These are phyloP conservation scores for Rhinocladiella similis DNA, from an alignment of 2,329 filamentous ascomycete species.

Conservation along the genomic window DNA sequence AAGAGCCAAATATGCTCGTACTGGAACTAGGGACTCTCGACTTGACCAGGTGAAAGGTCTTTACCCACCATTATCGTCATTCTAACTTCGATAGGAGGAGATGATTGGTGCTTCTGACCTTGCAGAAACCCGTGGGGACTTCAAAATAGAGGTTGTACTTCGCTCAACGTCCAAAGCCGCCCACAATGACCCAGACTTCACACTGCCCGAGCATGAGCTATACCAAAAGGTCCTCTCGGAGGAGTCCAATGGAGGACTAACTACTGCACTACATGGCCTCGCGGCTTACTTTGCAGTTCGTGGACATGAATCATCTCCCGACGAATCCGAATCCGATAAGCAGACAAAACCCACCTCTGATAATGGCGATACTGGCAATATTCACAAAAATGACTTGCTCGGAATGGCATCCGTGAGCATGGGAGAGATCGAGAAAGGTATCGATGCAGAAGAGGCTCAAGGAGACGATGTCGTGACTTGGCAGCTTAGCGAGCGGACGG, in stretches of 20 bases:
- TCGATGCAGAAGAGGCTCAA: too few species aligned
- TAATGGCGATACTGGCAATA: too few species aligned
- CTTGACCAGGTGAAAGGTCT: slow-evolving; percentile 11
- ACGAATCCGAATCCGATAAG: too few species aligned
- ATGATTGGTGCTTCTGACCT: background rate
- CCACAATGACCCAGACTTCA: slow-evolving; percentile 12
- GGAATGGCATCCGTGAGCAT: too few species aligned
- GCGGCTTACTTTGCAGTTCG: background rate
- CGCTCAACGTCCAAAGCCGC: slow-evolving; percentile 13
- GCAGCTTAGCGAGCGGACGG: background rate
- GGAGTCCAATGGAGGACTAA: slow-evolving; percentile 10
- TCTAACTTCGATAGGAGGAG: slow-evolving; percentile 5
- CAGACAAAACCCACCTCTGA: too few species aligned
- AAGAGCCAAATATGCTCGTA: slow-evolving; percentile 8
- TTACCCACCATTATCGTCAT: background rate
- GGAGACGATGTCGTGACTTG: too few species aligned
- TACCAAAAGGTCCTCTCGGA: slow-evolving; percentile 13
- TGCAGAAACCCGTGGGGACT: slow-evolving; percentile 5
- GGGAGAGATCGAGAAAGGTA: too few species aligned
- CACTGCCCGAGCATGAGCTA: slow-evolving; percentile 8
- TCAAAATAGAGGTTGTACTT: slow-evolving; percentile 14
- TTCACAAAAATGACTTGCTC: too few species aligned
- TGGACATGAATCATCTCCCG: too few species aligned
- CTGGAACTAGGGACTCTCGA: slow-evolving; percentile 6
- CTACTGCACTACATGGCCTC: slow-evolving; percentile 24